Percentiles rank a stretch among this genome's conserved stretches.
Evolutionary conservation across 2,329 filamentous ascomycete genomes (phyloP).

Genomic region (Trichoderma sp.): DNA sequence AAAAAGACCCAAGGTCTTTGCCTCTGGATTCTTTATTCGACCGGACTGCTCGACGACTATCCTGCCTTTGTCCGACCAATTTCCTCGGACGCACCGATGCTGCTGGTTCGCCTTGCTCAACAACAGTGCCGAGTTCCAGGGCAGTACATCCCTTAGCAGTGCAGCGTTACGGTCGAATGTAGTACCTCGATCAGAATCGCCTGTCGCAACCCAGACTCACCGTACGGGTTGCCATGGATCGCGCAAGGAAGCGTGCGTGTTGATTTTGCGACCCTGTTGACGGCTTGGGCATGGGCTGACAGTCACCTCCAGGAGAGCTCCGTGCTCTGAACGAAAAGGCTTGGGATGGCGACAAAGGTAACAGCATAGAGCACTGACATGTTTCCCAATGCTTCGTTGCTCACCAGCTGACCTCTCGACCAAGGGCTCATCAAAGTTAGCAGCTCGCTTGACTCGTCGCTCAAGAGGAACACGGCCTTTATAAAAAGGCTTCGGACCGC

Average conservation of each 20-base stretch:
- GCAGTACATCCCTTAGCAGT: slow-evolving; percentile 43
- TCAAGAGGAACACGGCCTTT: slow-evolving; percentile 98
- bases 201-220: slow-evolving; percentile 24
- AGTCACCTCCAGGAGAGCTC: slow-evolving; percentile 67
- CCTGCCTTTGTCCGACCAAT: slow-evolving; percentile 25
- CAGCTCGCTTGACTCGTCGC: slow-evolving; percentile 81
- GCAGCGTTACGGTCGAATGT: slow-evolving; percentile 43
- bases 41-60: not conserved
- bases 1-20: slow-evolving; percentile 4
- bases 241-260: slow-evolving; percentile 56
- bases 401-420: not conserved
- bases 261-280: not conserved
- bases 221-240: slow-evolving; percentile 55
- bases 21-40: slow-evolving; percentile 12
- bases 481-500: slow-evolving; percentile 94
- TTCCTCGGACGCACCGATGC: slow-evolving; percentile 39
- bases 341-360: slow-evolving; percentile 88
- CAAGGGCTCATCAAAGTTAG: slow-evolving; percentile 75
- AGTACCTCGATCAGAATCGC: slow-evolving; percentile 32
- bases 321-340: slow-evolving; percentile 81
- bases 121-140: slow-evolving; percentile 35
- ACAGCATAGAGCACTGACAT: slow-evolving; percentile 14
- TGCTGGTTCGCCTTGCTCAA: slow-evolving; percentile 37
- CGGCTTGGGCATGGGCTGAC: not conserved
- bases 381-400: not conserved